Base-by-base conservation (phyloP, 805 yeast genomes). In the Teunomyces cretensis region DNA sequence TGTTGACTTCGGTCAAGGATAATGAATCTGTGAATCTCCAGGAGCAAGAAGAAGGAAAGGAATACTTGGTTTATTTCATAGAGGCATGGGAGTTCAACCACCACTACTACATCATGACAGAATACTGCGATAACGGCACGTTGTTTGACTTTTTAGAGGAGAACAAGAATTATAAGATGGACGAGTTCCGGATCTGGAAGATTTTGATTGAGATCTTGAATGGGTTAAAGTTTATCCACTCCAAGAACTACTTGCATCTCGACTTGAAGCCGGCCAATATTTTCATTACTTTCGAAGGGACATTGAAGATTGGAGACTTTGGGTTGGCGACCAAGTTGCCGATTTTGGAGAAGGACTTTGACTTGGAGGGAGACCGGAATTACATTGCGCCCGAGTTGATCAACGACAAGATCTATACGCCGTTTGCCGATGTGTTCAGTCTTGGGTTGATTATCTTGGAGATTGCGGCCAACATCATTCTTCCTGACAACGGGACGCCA, bases 151-250 rank as follows among this genome's bases (percentile, higher is more conserved):
- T 92, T 58, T 65, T 94, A 43, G 76, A 82, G 27, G 95, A 87
- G 52, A 84, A 83, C 61, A 81, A 84, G 40, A 76, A 83, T 33
- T 79, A 88, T 26, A 83, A 84, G 55, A 74, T 94, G 42, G 99
- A 94, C 61, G 99, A 94, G 63, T 94, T 97, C 86, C 78, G 99
- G 55, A 91, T 92, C 33, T 94, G 99, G 99, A 94, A 94, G 68
- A 92, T 94, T 37, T 72, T 94, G 53, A 84, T 86, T 42, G 99
- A 92, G 61, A 74, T 91, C 13, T 67, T 88, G 33, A 75, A 80
- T 57, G 99, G 97, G 0, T 69, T 94, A 48, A 75, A 80, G 52
- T 90, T 81, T 61, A 83, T 94, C 39, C 99, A 94, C 61, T 76
- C 74, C 56, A 74, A 81, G 36, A 78, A 78, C 48, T 84, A 88